Evolutionary conservation across 2,329 filamentous ascomycete genomes (phyloP).

Genomic region (Fusarium verticillioides): DNA sequence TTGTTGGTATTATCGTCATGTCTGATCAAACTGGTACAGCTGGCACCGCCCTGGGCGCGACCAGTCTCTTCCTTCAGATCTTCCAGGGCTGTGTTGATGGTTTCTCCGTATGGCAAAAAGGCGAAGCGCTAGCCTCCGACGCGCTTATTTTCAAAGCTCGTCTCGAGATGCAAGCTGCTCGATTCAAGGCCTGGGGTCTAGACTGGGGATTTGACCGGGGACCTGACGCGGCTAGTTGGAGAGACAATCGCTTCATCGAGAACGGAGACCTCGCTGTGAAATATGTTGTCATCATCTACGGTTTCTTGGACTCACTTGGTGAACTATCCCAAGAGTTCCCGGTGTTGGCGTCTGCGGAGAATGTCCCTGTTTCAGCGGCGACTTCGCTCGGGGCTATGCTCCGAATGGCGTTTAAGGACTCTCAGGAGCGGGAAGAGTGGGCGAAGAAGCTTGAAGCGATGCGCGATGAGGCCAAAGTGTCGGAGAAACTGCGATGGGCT

Average conservation of each 20-base stretch:
- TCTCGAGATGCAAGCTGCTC: background rate
- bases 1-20: background rate
- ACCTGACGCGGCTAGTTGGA: background rate
- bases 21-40: background rate
- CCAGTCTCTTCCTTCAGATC: background rate
- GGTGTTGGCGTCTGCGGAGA: background rate
- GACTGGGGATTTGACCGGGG: background rate
- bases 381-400: background rate
- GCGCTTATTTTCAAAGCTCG: background rate
- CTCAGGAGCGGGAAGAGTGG: background rate
- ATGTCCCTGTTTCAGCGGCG: background rate
- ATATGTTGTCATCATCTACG: background rate
- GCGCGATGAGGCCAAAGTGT: background rate
- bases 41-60: background rate
- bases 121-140: accelerated
- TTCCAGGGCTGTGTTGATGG: background rate
- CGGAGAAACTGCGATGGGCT: background rate
- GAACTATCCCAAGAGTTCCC: background rate
- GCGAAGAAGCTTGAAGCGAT: background rate
- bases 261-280: accelerated
- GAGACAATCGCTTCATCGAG: background rate
- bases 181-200: background rate
- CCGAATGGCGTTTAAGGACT: background rate
- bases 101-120: background rate
- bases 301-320: background rate